These are phyloP conservation scores for Rhipidocladum racemiflorum DNA, from an alignment of 176 grass and related monocot species.

Conservation along the genomic window DNA sequence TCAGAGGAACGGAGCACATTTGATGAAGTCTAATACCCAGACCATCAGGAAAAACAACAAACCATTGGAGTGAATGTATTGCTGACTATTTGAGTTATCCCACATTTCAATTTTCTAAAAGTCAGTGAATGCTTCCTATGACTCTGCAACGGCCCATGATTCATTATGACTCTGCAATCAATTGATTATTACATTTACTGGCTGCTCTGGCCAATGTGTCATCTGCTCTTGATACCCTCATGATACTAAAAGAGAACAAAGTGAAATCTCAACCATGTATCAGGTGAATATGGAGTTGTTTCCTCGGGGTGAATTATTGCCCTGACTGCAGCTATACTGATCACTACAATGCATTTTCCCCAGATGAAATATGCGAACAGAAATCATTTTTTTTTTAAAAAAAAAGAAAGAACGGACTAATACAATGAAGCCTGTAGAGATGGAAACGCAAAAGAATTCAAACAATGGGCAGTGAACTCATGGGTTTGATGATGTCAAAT, in stretches of 20 bases:
- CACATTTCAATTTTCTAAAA: no score
- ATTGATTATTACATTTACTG: constrained; percentile 78
- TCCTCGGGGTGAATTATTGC: neutral
- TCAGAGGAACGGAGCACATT: no score
- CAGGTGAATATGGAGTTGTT: neutral
- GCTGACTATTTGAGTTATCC: no score
- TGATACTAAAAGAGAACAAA: constrained; percentile 75
- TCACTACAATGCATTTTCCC: neutral
- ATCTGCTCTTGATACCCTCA: constrained; percentile 94
- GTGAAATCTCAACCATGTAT: constrained; percentile 23
- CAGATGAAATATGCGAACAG: neutral
- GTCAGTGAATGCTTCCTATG: no score
- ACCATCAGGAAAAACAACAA: no score
- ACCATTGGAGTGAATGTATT: no score
- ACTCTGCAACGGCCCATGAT: constrained; percentile 70
- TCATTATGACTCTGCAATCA: constrained; percentile 71
- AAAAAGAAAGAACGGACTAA: neutral
- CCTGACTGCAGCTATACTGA: neutral
- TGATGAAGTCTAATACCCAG: no score
- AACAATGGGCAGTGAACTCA: neutral
- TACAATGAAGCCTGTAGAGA: neutral
- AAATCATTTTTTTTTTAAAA: neutral
- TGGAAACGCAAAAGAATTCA: neutral
- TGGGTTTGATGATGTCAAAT: neutral
- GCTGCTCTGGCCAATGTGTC: constrained; percentile 88